A percentile compares a stretch with the other conserved stretches of the same genome.
These are phyloP conservation scores for Neocucurbitaria cava DNA, from an alignment of 2,329 filamentous ascomycete species.

Conservation along the genomic window DNA sequence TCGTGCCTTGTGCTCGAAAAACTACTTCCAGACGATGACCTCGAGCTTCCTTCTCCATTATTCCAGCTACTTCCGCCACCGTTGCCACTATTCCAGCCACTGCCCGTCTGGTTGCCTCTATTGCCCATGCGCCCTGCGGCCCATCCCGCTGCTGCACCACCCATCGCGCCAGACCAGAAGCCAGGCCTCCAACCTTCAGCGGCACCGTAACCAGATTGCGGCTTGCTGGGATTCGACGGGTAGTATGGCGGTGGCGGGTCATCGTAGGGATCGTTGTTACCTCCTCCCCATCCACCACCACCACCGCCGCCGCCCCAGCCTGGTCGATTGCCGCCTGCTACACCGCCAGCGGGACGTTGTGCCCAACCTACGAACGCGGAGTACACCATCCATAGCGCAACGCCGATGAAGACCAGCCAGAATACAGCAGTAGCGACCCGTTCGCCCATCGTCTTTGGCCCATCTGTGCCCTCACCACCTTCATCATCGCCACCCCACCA, in stretches of 20 bases:
- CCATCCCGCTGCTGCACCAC: slow-evolving; percentile 74
- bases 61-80: slow-evolving; percentile 41
- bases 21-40: slow-evolving; percentile 43
- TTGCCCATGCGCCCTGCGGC: slow-evolving; percentile 59
- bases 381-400: slow-evolving; percentile 69
- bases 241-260: slow-evolving; percentile 60
- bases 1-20: slow-evolving; percentile 63
- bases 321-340: slow-evolving; percentile 34
- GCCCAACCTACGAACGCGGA: slow-evolving; percentile 54
- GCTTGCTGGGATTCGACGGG: slow-evolving; percentile 30
- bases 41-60: slow-evolving; percentile 47
- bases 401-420: slow-evolving; percentile 65
- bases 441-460: slow-evolving; percentile 41
- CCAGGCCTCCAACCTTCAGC: slow-evolving; percentile 70
- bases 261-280: slow-evolving; percentile 45
- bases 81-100: slow-evolving; percentile 36
- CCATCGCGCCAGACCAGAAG: slow-evolving; percentile 74
- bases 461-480: slow-evolving; percentile 39
- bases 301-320: slow-evolving; percentile 51
- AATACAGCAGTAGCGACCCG: slow-evolving; percentile 59
- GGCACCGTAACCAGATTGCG: slow-evolving; percentile 28
- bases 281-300: slow-evolving; percentile 50
- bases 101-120: slow-evolving; percentile 51
- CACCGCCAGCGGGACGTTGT: slow-evolving; percentile 29
- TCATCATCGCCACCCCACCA: slow-evolving; percentile 46